Percentiles rank a stretch among this genome's conserved stretches.
Evolutionary conservation across 2,329 filamentous ascomycete genomes (phyloP).

Genomic region (Rhynchosporium graminicola): DNA sequence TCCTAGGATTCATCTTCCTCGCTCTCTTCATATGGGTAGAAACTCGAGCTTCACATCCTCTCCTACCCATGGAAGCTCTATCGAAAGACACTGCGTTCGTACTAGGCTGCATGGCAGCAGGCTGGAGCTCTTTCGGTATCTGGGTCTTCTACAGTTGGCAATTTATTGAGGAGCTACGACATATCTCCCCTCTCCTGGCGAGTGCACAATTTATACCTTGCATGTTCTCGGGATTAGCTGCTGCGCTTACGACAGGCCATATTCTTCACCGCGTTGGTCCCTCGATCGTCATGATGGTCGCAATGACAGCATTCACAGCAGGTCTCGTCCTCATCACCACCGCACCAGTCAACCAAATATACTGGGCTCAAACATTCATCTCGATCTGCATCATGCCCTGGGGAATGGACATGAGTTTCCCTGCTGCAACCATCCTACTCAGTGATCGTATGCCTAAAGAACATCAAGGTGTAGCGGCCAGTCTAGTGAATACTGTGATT

Average conservation of each 20-base stretch:
- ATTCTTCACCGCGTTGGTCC: slow-evolving; percentile 38
- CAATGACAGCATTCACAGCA: slow-evolving; percentile 43
- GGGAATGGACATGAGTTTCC: slow-evolving; percentile 60
- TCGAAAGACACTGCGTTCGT: slow-evolving; percentile 53
- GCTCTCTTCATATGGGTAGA: slow-evolving; percentile 57
- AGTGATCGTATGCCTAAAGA: slow-evolving; percentile 51
- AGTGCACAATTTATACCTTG: slow-evolving; percentile 38
- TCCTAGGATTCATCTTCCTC: slow-evolving; percentile 57
- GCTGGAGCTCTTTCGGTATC: slow-evolving; percentile 38
- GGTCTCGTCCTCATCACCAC: slow-evolving; percentile 40
- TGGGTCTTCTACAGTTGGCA: slow-evolving; percentile 37
- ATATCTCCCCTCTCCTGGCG: slow-evolving; percentile 37
- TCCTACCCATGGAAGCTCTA: slow-evolving; percentile 57
- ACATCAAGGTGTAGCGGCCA: slow-evolving; percentile 53
- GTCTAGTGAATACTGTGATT: slow-evolving; percentile 49
- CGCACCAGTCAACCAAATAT: slow-evolving; percentile 43
- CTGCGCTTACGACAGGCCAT: slow-evolving; percentile 41
- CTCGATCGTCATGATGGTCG: slow-evolving; percentile 43
- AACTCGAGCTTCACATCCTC: slow-evolving; percentile 48
- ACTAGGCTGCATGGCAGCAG: slow-evolving; percentile 33
- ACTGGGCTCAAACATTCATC: slow-evolving; percentile 66
- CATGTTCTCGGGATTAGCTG: slow-evolving; percentile 38
- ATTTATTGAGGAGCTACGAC: slow-evolving; percentile 34
- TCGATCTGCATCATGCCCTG: slow-evolving; percentile 54
- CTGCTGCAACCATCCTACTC: slow-evolving; percentile 54